These are phyloP conservation scores for Leccinum subtestaceum DNA, from an alignment of 768 basidiomycete species.

Conservation along the genomic window DNA sequence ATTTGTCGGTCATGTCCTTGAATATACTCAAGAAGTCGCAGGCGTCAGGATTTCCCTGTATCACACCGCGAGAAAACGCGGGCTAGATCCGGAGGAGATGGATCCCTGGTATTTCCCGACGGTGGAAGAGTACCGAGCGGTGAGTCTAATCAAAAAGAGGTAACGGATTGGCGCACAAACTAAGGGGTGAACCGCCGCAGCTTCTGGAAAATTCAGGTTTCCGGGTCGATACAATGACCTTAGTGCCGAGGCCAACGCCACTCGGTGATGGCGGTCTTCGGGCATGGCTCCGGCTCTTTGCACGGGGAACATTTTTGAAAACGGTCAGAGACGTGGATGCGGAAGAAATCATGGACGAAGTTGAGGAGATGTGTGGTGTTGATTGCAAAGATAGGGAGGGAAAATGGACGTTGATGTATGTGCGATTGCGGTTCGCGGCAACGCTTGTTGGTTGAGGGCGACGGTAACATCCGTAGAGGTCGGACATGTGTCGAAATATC, in stretches of 20 bases:
- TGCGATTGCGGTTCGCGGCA: conserved; percentile 63
- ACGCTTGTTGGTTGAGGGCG: conserved; percentile 33
- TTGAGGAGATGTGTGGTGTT: conserved; percentile 50
- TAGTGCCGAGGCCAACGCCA: conserved; percentile 55
- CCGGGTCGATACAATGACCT: conserved; percentile 47
- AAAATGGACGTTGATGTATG: conserved; percentile 72
- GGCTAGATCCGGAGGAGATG: conserved; percentile 52
- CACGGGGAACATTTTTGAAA: conserved; percentile 55
- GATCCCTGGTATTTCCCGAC: conserved; percentile 91
- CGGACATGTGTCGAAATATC: background rate
- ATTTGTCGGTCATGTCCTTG: background rate
- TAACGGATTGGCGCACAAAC: conserved; percentile 1
- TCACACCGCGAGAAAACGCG: conserved; percentile 46
- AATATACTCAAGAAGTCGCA: conserved; percentile 26
- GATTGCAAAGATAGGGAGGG: conserved; percentile 59
- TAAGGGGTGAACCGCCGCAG: conserved; percentile 33
- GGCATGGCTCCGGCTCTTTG: conserved; percentile 72
- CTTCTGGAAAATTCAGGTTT: conserved; percentile 58
- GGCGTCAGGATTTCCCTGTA: conserved; percentile 63
- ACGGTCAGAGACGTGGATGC: conserved; percentile 53
- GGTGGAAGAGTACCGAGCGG: conserved; percentile 58
- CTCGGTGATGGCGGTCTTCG: conserved; percentile 47
- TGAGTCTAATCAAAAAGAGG: conserved; percentile 24
- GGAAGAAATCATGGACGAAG: conserved; percentile 57
- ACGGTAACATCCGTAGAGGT: conserved; percentile 2